Conservation (phyloP, 108 stramenopile genomes). For the Cyclotella cryptica region DNA sequence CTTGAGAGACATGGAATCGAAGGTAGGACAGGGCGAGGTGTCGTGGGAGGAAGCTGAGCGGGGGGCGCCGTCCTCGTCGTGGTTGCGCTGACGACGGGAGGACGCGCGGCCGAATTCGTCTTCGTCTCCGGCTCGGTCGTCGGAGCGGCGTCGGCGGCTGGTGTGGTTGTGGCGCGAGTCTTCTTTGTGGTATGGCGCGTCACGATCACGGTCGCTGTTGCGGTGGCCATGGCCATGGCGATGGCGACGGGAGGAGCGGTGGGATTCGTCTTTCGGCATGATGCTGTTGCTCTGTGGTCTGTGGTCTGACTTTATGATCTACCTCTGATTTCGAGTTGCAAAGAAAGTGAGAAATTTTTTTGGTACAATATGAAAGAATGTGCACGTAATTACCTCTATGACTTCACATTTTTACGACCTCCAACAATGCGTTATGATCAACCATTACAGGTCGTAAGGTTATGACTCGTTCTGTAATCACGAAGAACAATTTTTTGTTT, state of each 20-base stretch:
- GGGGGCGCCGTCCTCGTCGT: constrained; percentile 4
- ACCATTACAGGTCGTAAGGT: too few species aligned
- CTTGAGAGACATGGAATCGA: constrained; percentile 88
- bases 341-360: too few species aligned
- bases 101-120: constrained; percentile 38
- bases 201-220: constrained; percentile 15
- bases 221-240: constrained; percentile 1
- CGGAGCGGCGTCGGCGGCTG: constrained; percentile 14
- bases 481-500: too few species aligned
- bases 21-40: constrained; percentile 72
- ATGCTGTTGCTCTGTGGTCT: constrained; percentile 1
- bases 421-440: too few species aligned
- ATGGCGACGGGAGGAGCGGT: constrained; percentile 28
- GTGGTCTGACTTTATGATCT: too few species aligned
- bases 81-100: constrained; percentile 18
- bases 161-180: constrained; percentile 11
- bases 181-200: constrained; percentile 42
- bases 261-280: constrained; percentile 49
- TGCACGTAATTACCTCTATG: neutral
- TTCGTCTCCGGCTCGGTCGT: constrained; percentile 2
- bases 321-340: too few species aligned
- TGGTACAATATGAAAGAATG: too few species aligned
- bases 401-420: neutral
- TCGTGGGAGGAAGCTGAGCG: constrained; percentile 30
- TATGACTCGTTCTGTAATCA: too few species aligned